Evolutionary conservation across 768 basidiomycete genomes (phyloP).

Genomic region (Mycena olivaceomarginata): DNA sequence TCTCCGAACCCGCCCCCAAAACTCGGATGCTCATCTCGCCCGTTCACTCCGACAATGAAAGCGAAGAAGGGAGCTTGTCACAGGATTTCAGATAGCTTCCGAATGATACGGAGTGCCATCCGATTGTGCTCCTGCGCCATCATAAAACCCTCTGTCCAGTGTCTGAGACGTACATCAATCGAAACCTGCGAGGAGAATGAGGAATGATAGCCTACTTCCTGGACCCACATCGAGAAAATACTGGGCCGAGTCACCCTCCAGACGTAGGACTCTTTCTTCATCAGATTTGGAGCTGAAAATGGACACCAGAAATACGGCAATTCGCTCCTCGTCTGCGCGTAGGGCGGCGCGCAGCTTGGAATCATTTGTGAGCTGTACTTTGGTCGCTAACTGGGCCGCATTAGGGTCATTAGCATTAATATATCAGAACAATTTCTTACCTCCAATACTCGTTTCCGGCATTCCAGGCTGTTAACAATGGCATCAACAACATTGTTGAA

Average conservation of each 20-base stretch:
- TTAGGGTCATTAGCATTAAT: neutral
- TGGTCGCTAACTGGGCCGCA: neutral
- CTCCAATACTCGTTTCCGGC: conserved; percentile 29
- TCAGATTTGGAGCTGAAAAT: conserved; percentile 20
- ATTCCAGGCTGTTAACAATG: conserved; percentile 26
- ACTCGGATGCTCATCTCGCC: conserved; percentile 31
- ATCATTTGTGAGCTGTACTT: conserved; percentile 18
- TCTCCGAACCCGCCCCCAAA: conserved; percentile 47
- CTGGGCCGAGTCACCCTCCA: conserved; percentile 18
- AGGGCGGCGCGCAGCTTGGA: conserved; percentile 6
- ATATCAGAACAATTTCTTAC: neutral
- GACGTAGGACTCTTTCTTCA: neutral
- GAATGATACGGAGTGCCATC: conserved; percentile 37
- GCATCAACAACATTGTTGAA: conserved; percentile 15
- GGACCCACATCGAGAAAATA: conserved; percentile 31
- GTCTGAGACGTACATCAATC: conserved; percentile 6
- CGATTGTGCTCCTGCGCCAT: neutral
- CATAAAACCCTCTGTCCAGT: conserved; percentile 9
- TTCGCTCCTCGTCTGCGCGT: conserved; percentile 4
- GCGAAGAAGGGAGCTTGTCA: conserved; percentile 41
- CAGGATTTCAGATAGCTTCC: conserved; percentile 41
- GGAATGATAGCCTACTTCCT: neutral
- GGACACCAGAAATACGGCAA: conserved; percentile 9
- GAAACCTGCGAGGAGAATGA: neutral
- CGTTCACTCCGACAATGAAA: conserved; percentile 40